Conservation (phyloP, 108 stramenopile genomes). For the Stephanodiscus minutulus region DNA sequence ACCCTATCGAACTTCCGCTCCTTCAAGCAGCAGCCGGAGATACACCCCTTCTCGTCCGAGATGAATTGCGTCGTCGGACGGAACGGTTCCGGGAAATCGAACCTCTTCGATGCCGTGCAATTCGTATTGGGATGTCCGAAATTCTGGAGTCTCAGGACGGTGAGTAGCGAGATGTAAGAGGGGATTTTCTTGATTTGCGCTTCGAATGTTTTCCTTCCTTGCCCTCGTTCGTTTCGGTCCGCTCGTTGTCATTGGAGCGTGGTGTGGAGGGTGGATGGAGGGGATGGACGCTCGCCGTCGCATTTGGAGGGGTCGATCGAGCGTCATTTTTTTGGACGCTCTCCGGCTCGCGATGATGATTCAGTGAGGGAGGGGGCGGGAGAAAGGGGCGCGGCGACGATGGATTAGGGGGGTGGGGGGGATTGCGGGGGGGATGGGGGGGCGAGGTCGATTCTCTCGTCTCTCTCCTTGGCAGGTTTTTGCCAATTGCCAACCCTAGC, state of each 20-base stretch:
- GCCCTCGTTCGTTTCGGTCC: no score
- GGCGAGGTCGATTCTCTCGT: not conserved
- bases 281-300: not conserved
- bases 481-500: no score
- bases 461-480: no score
- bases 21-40: conserved; percentile 92
- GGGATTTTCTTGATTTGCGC: not conserved
- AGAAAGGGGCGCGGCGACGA: not conserved
- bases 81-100: conserved; percentile 97
- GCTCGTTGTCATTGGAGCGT: not conserved
- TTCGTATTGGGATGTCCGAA: conserved; percentile 92
- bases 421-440: not conserved
- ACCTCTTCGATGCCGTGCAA: conserved; percentile 97
- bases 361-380: not conserved
- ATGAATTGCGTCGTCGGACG: conserved; percentile 95
- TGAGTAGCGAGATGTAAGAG: conserved; percentile 31
- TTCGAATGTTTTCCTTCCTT: not conserved
- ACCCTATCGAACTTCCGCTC: conserved; percentile 96
- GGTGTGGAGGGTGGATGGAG: not conserved
- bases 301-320: not conserved
- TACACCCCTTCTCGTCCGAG: conserved; percentile 93
- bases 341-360: no score
- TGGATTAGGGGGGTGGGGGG: not conserved
- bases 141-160: conserved; percentile 87
- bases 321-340: not conserved